These are phyloP conservation scores for Stachybotrys chartarum DNA, from an alignment of 2,329 filamentous ascomycete species.

Conservation along the genomic window DNA sequence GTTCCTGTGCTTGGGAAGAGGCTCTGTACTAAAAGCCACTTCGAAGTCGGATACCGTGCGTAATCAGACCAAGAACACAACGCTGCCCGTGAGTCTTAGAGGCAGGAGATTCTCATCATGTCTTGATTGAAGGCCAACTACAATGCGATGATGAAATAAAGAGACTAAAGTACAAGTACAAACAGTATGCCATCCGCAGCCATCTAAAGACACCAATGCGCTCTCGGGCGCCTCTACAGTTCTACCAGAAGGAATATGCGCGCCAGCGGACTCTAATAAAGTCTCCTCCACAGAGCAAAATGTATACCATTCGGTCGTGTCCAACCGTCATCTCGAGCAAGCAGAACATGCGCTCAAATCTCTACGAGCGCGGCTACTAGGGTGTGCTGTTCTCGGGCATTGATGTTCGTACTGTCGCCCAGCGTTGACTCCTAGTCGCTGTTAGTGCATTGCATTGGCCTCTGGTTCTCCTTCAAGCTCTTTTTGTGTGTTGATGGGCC, in stretches of 20 bases:
- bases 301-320: background rate
- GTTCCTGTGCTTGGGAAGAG: too few species aligned
- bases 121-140: background rate
- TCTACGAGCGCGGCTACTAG: background rate
- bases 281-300: background rate
- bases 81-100: too few species aligned
- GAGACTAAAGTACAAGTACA: background rate
- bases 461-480: background rate
- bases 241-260: background rate
- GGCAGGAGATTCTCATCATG: too few species aligned
- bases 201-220: background rate
- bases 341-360: background rate
- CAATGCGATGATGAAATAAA: background rate
- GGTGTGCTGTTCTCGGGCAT: background rate
- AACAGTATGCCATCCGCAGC: background rate
- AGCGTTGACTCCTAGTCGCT: background rate
- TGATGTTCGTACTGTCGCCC: background rate
- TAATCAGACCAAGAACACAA: too few species aligned
- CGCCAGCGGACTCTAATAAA: background rate
- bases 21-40: too few species aligned
- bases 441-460: background rate
- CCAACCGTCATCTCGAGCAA: too few species aligned
- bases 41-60: too few species aligned
- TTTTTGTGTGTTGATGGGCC: background rate
- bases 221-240: background rate